phyloP scores from a whole-genome alignment of 805 yeast species.

The Metschnikowia santaceciliae region DNA sequence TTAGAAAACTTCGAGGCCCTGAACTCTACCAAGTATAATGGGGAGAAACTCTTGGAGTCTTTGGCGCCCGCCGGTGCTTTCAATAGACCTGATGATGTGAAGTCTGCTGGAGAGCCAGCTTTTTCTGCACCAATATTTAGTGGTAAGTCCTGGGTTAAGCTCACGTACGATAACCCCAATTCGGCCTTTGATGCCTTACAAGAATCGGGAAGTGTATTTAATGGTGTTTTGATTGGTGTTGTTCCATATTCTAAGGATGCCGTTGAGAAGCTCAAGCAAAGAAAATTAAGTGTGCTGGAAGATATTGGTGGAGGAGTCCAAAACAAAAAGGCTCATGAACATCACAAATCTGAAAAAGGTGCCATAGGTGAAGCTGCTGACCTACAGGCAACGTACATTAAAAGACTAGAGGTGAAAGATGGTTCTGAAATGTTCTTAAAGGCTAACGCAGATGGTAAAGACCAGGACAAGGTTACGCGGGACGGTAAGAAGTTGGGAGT shows the following conservation, averaged over 20 bases:
- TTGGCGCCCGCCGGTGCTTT: constrained; percentile 15
- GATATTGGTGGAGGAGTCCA: constrained; percentile 42
- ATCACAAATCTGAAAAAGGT: constrained; percentile 10
- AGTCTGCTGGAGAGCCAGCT: neutral
- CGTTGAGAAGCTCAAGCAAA: constrained; percentile 54
- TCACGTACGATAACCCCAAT: constrained; percentile 72
- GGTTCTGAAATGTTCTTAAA: constrained; percentile 36
- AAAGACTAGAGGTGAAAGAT: constrained; percentile 37
- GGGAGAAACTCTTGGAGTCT: constrained; percentile 7
- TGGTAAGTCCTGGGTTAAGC: constrained; percentile 88
- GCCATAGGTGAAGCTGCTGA: constrained; percentile 13
- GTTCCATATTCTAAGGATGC: constrained; percentile 61
- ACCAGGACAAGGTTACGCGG: constrained; percentile 20
- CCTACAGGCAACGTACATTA: constrained; percentile 21
- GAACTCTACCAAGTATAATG: constrained; percentile 7
- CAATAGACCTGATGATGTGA: neutral
- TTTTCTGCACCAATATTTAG: constrained; percentile 59
- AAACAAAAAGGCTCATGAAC: constrained; percentile 9
- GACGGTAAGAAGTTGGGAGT: constrained; percentile 31
- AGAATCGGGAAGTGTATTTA: constrained; percentile 72
- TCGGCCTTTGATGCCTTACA: constrained; percentile 80
- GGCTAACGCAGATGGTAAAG: constrained; percentile 17
- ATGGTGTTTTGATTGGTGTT: constrained; percentile 64
- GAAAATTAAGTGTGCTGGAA: constrained; percentile 40
- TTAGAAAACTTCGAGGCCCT: constrained; percentile 62